Evolutionary conservation across 2,329 filamentous ascomycete genomes (phyloP).

Genomic region (Fusarium brachygibbosum): DNA sequence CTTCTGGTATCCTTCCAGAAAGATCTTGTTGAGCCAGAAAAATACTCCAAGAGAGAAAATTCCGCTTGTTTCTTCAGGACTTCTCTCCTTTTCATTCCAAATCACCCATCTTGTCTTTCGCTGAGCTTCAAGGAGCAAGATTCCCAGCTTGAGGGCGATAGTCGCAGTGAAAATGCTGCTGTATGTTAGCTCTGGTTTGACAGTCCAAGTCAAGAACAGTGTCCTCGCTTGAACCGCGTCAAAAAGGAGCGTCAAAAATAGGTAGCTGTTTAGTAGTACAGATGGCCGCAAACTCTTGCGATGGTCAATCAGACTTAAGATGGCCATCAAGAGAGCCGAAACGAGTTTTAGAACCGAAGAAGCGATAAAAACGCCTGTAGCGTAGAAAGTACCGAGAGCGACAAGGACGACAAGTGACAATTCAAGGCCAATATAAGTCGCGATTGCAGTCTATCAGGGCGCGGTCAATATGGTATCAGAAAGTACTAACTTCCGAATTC

Average conservation of each 20-base stretch:
- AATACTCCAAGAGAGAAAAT: slow-evolving; percentile 52
- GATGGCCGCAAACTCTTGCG: slow-evolving; percentile 58
- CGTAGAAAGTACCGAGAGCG: slow-evolving; percentile 27
- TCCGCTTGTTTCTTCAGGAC: slow-evolving; percentile 55
- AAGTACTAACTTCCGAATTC: slow-evolving; percentile 4
- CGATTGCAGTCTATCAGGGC: slow-evolving; percentile 39
- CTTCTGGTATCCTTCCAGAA: slow-evolving; percentile 53
- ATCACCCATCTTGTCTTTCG: slow-evolving; percentile 56
- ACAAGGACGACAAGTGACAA: slow-evolving; percentile 52
- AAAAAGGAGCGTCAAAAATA: slow-evolving; percentile 59
- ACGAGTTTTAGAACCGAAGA: slow-evolving; percentile 44
- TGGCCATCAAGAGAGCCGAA: slow-evolving; percentile 47
- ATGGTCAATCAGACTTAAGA: slow-evolving; percentile 55
- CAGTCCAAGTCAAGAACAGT: slow-evolving; percentile 53
- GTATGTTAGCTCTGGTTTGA: slow-evolving; percentile 23
- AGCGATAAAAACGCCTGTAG: slow-evolving; percentile 46
- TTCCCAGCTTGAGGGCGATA: slow-evolving; percentile 52
- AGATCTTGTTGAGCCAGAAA: slow-evolving; percentile 55
- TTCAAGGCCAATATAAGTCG: slow-evolving; percentile 50
- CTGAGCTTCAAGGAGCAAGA: slow-evolving; percentile 56
- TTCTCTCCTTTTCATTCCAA: slow-evolving; percentile 55
- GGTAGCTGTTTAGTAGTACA: slow-evolving; percentile 57
- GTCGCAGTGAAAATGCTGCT: slow-evolving; percentile 53
- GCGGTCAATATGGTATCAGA: neutral
- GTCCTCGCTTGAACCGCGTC: slow-evolving; percentile 60